phyloP scores from a whole-genome alignment of 345 rosid genomes.

The Eucalyptus regnans region DNA sequence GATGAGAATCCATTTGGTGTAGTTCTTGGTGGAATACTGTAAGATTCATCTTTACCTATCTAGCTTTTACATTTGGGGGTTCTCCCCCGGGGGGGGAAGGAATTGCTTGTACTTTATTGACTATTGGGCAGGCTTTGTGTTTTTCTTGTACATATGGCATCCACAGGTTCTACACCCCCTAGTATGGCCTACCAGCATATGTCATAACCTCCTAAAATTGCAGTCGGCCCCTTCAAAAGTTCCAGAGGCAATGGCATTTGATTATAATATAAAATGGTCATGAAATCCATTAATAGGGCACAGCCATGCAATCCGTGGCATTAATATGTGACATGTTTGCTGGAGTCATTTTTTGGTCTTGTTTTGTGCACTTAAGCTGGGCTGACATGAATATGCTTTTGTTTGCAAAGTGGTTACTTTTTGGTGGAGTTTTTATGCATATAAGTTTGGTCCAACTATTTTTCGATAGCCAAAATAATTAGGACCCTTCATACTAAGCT shows the following conservation, averaged over 20 bases:
- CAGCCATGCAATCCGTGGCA: background rate
- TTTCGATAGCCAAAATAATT: background rate
- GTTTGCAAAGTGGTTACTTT: background rate
- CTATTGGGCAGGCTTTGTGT: background rate
- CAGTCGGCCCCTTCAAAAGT: background rate
- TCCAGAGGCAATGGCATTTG: background rate
- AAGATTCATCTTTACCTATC: slow-evolving; percentile 6
- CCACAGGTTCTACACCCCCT: background rate
- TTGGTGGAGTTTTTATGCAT: background rate
- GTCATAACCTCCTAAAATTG: background rate
- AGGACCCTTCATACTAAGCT: background rate
- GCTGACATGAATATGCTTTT: background rate
- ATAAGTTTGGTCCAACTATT: background rate
- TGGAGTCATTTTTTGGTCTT: background rate
- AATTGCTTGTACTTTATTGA: background rate
- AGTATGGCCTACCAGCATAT: background rate
- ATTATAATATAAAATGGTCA: background rate
- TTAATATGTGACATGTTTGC: background rate
- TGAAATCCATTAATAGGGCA: background rate
- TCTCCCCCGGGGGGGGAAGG: too few relatives aligned
- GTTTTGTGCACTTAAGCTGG: background rate
- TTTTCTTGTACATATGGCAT: background rate
- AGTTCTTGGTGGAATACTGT: slow-evolving; percentile 78
- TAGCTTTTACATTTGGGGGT: background rate
- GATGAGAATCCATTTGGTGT: slow-evolving; percentile 88